Evolutionary conservation across 108 stramenopile species (phyloP).

Genomic region (Mediolabrus comicus): DNA sequence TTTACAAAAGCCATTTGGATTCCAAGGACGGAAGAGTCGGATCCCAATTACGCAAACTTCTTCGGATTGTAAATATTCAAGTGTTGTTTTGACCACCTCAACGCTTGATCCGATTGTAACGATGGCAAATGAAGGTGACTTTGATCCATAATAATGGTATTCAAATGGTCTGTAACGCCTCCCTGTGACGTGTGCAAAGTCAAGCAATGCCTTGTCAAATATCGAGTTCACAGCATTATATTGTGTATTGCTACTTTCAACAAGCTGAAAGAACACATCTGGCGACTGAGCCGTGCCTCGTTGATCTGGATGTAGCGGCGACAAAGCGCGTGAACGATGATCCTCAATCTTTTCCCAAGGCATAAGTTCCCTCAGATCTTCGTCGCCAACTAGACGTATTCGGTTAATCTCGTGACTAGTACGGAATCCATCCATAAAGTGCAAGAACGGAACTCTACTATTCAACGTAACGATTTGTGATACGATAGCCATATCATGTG

Average conservation of each 20-base stretch:
- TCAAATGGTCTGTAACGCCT: slow-evolving; percentile 52
- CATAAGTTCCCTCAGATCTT: slow-evolving; percentile 51
- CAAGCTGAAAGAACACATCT: slow-evolving; percentile 71
- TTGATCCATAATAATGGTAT: slow-evolving; percentile 57
- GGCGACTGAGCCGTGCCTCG: slow-evolving; percentile 68
- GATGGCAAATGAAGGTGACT: slow-evolving; percentile 52
- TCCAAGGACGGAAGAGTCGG: slow-evolving; percentile 64
- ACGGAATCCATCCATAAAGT: slow-evolving; percentile 71
- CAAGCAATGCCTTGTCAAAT: slow-evolving; percentile 42
- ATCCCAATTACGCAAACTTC: slow-evolving; percentile 54
- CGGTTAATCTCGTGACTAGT: slow-evolving; percentile 67
- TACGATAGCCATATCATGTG: slow-evolving; percentile 65
- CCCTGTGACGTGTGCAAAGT: slow-evolving; percentile 48
- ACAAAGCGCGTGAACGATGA: slow-evolving; percentile 58
- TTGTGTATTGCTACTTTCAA: slow-evolving; percentile 57
- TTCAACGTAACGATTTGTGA: slow-evolving; percentile 58
- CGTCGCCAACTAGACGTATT: slow-evolving; percentile 50
- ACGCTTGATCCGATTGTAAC: slow-evolving; percentile 66
- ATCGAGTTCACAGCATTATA: slow-evolving; percentile 42
- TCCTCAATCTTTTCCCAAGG: slow-evolving; percentile 65
- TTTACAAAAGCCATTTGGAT: slow-evolving; percentile 33
- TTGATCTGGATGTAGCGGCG: slow-evolving; percentile 67
- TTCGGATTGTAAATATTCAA: slow-evolving; percentile 49
- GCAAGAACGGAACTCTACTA: slow-evolving; percentile 59
- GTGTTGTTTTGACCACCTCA: slow-evolving; percentile 53